A percentile compares a stretch with the other conserved stretches of the same genome.
phyloP scores from a whole-genome alignment of 2,329 filamentous ascomycete genomes.

The Shiraia bambusicola region DNA sequence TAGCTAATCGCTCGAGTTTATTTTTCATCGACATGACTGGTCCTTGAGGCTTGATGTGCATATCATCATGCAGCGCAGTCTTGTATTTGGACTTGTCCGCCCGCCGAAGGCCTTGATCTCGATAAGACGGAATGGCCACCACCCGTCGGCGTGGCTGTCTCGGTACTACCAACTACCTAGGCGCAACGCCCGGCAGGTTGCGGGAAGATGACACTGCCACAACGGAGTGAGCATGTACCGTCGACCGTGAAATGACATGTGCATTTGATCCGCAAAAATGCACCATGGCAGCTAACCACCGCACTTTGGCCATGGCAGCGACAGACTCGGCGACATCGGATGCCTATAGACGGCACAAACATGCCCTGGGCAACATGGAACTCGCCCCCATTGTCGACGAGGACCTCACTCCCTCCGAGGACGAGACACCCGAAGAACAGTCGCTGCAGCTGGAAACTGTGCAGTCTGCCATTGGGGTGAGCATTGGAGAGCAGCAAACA shows the following conservation, averaged over 20 bases:
- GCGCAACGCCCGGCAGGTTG: slow-evolving; percentile 18
- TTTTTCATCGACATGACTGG: background rate
- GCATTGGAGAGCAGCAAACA: slow-evolving; percentile 59
- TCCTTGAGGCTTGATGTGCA: slow-evolving; percentile 9
- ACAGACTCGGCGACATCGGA: slow-evolving; percentile 5
- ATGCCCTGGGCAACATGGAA: slow-evolving; percentile 47
- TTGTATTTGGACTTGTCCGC: slow-evolving; percentile 3
- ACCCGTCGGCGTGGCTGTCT: slow-evolving; percentile 9
- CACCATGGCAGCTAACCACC: slow-evolving; percentile 3
- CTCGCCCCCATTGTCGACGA: slow-evolving; percentile 45
- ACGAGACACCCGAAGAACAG: slow-evolving; percentile 39
- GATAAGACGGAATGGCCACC: slow-evolving; percentile 8
- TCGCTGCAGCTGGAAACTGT: slow-evolving; percentile 43
- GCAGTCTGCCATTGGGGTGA: slow-evolving; percentile 57
- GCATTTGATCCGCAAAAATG: slow-evolving; percentile 9
- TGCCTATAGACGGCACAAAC: slow-evolving; percentile 22
- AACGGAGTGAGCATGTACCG: slow-evolving; percentile 18
- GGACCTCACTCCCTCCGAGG: slow-evolving; percentile 49
- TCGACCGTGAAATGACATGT: slow-evolving; percentile 15
- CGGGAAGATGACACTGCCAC: slow-evolving; percentile 32
- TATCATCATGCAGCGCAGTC: slow-evolving; percentile 9
- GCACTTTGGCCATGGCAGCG: slow-evolving; percentile 24
- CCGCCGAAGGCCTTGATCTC: slow-evolving; percentile 5
- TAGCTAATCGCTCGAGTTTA: background rate
- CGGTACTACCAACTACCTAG: too few species aligned